Conservation (phyloP, 805 yeast genomes). For the Candida nanaspora region DNA sequence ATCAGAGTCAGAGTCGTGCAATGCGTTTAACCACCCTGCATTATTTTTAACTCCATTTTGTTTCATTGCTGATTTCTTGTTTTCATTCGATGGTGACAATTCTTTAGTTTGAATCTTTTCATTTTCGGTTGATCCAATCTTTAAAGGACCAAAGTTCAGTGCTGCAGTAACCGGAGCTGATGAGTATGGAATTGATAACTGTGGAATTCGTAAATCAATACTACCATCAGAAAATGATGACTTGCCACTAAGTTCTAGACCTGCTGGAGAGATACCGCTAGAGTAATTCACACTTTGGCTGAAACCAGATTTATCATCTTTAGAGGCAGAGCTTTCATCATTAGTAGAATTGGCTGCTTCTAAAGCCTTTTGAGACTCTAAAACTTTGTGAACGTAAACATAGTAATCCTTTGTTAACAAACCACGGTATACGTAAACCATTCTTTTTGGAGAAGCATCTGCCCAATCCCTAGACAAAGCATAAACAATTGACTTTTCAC, state of each 20-base stretch:
- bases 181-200: slow-evolving; percentile 55
- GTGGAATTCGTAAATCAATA: slow-evolving; percentile 26
- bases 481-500: slow-evolving; percentile 64
- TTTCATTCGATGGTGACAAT: neutral
- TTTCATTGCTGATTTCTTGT: neutral
- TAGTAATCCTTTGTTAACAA: slow-evolving; percentile 69
- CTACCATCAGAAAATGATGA: slow-evolving; percentile 25
- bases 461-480: slow-evolving; percentile 87
- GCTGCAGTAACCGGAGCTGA: slow-evolving; percentile 78
- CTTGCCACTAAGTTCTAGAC: slow-evolving; percentile 17
- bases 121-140: neutral
- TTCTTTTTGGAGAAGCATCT: slow-evolving; percentile 80
- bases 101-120: neutral
- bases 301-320: neutral
- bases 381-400: slow-evolving; percentile 58
- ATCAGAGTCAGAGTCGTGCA: slow-evolving; percentile 25
- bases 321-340: slow-evolving; percentile 1
- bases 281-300: neutral
- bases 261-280: slow-evolving; percentile 20
- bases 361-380: slow-evolving; percentile 40
- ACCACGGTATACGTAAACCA: slow-evolving; percentile 84
- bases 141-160: slow-evolving; percentile 17
- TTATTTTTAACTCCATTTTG: neutral
- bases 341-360: slow-evolving; percentile 15
- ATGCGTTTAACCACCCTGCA: slow-evolving; percentile 7